These are phyloP conservation scores for Jatropha curcas DNA, from an alignment of 345 rosid species.

Conservation along the genomic window DNA sequence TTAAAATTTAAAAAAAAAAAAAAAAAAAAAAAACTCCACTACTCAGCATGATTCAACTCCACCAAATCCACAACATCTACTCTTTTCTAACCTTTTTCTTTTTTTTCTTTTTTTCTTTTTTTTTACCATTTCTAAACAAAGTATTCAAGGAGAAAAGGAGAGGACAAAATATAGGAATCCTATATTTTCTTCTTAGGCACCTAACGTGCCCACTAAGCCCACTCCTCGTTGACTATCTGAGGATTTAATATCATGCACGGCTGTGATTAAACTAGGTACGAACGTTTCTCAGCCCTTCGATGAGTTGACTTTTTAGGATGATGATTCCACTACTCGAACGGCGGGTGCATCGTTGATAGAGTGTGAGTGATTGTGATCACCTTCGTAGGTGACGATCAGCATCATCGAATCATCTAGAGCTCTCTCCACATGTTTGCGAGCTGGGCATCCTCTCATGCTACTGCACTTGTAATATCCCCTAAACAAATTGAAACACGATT, in stretches of 20 bases:
- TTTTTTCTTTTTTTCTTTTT: neutral
- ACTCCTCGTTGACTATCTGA: constrained; percentile 30
- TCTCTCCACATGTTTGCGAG: constrained; percentile 93
- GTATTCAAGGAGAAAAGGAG: constrained; percentile 13
- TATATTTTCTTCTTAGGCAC: constrained; percentile 21
- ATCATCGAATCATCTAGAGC: constrained; percentile 74
- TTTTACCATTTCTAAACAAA: constrained; percentile 15
- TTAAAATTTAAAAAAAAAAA: neutral
- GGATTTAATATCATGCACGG: neutral
- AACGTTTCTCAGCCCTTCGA: constrained; percentile 11
- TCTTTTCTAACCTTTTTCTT: neutral
- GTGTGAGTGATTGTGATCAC: constrained; percentile 65
- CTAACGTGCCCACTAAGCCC: constrained; percentile 21
- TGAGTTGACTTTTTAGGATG: constrained; percentile 39
- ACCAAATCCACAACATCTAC: constrained; percentile 47
- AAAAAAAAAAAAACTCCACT: constrained; percentile 22
- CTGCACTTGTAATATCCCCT: constrained; percentile 98
- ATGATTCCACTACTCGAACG: constrained; percentile 58
- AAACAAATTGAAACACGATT: constrained; percentile 14
- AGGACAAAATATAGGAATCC: constrained; percentile 38
- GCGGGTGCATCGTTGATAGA: constrained; percentile 35
- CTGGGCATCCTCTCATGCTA: constrained; percentile 85
- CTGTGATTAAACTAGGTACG: neutral
- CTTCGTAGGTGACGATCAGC: constrained; percentile 85
- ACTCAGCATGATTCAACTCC: constrained; percentile 46